These are phyloP conservation scores for Salicornia ramosissima DNA, from an alignment of 148 eudicot species.

Conservation along the genomic window DNA sequence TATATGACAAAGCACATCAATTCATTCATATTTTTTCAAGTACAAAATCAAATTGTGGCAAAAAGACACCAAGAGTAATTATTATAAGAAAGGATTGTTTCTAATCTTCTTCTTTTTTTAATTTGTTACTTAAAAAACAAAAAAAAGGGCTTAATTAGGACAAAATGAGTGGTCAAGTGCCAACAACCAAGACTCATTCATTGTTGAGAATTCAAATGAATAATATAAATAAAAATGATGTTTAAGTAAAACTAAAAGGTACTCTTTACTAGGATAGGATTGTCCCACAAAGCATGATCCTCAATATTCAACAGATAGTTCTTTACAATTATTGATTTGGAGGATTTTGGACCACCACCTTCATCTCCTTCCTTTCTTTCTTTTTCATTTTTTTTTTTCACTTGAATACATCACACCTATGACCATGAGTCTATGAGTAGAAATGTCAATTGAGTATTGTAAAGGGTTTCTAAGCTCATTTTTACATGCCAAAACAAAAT, in stretches of 20 bases:
- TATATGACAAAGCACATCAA: no score
- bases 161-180: neutral
- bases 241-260: neutral
- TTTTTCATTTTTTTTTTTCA: neutral
- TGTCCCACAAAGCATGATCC: slow-evolving; percentile 12
- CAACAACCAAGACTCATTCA: neutral
- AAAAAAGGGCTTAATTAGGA: no score
- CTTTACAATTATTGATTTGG: slow-evolving; percentile 5
- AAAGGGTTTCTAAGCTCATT: neutral
- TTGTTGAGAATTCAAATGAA: neutral
- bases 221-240: neutral
- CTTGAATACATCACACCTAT: neutral
- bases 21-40: no score
- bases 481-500: no score
- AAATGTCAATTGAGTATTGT: neutral
- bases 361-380: neutral
- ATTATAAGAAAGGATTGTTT: no score
- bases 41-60: no score
- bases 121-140: no score
- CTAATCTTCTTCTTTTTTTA: no score
- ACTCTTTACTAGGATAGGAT: neutral
- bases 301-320: slow-evolving; percentile 5
- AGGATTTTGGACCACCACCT: slow-evolving; percentile 6
- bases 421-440: no score
- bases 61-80: no score